These are phyloP conservation scores for Yamadazyma atlantica DNA, from an alignment of 1,139 yeast species.

Conservation along the genomic window DNA sequence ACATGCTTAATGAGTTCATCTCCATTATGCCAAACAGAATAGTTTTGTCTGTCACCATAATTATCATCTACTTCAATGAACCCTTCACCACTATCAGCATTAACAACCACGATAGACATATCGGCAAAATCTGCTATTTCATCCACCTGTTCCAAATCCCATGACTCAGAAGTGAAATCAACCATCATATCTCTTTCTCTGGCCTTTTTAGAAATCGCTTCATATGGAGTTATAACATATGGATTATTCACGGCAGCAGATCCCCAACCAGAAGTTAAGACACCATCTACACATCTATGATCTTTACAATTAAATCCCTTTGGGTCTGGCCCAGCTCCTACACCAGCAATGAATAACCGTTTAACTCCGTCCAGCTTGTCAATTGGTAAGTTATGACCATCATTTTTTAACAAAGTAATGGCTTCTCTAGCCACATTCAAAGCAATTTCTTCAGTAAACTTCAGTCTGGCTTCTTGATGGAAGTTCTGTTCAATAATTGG, in stretches of 20 bases:
- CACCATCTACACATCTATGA: conserved; percentile 49
- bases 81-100: conserved; percentile 60
- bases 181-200: conserved; percentile 43
- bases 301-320: conserved; percentile 52
- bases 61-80: conserved; percentile 57
- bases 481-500: conserved; percentile 54
- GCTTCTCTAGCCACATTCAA: conserved; percentile 58
- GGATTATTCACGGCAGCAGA: conserved; percentile 55
- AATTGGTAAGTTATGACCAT: conserved; percentile 51
- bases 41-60: conserved; percentile 59
- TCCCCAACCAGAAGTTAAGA: conserved; percentile 51
- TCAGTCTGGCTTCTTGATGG: conserved; percentile 54
- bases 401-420: conserved; percentile 52
- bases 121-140: conserved; percentile 52
- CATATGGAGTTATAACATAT: conserved; percentile 55
- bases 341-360: conserved; percentile 46
- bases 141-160: conserved; percentile 43
- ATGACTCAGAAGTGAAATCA: conserved; percentile 42
- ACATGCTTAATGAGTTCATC: conserved; percentile 52
- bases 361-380: conserved; percentile 40
- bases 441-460: conserved; percentile 50
- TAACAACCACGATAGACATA: conserved; percentile 51
- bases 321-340: conserved; percentile 49
- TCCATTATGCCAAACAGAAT: conserved; percentile 61
- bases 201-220: conserved; percentile 47